Evolutionary conservation across 257 asterid species (phyloP).

Genomic region (Solanum boliviense): DNA sequence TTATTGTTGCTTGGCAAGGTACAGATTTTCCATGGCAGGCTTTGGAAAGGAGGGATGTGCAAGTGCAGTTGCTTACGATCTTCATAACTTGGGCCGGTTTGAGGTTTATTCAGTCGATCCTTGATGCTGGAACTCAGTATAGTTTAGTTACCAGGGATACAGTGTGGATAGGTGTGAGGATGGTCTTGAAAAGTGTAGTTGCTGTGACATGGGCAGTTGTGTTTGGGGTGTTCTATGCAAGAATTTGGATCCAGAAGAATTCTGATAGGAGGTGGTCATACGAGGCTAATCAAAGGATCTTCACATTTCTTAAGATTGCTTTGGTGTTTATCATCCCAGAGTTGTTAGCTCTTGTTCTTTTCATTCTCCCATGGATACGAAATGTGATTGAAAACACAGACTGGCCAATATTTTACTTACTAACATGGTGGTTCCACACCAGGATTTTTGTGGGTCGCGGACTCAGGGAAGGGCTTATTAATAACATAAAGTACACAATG

Average conservation of each 20-base stretch:
- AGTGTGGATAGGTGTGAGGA: constrained; percentile 63
- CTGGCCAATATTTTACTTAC: constrained; percentile 43
- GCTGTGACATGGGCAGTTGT: constrained; percentile 67
- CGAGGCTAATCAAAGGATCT: constrained; percentile 58
- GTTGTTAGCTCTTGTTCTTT: constrained; percentile 57
- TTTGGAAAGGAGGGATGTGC: constrained; percentile 54
- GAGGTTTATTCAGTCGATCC: constrained; percentile 73
- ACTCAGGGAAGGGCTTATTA: constrained; percentile 80
- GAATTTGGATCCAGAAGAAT: constrained; percentile 80
- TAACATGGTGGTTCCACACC: constrained; percentile 87
- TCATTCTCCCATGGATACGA: constrained; percentile 75
- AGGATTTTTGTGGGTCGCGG: constrained; percentile 82
- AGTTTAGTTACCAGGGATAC: constrained; percentile 78
- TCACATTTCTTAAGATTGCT: constrained; percentile 62
- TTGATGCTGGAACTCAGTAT: constrained; percentile 97
- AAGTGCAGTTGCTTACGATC: constrained; percentile 66
- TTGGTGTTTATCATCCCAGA: constrained; percentile 65
- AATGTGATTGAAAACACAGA: constrained; percentile 63
- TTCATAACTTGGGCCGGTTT: constrained; percentile 91
- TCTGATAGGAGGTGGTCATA: constrained; percentile 60
- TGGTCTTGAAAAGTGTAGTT: constrained; percentile 78
- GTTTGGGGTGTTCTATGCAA: constrained; percentile 67
- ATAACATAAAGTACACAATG: constrained; percentile 53
- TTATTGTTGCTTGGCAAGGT: constrained; percentile 73
- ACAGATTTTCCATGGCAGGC: constrained; percentile 75